Evolutionary conservation across 352 stramenopile genomes (phyloP).

Genomic region (Phytopythium cucurbitacearum): DNA sequence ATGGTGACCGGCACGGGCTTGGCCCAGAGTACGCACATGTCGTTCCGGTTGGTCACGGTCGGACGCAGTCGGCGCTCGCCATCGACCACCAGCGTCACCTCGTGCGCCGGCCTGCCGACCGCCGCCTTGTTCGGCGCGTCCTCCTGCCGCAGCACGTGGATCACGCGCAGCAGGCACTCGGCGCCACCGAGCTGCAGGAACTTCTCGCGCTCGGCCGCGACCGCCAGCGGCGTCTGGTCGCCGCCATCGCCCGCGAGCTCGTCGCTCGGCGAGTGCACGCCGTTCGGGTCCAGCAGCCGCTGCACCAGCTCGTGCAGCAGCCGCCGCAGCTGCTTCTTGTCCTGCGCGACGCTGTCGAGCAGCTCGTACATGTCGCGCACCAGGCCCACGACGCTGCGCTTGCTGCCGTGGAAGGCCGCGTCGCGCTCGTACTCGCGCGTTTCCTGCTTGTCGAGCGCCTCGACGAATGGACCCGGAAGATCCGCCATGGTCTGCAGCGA

Average conservation of each 20-base stretch:
- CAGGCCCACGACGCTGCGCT: conserved; percentile 42
- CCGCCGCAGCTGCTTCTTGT: conserved; percentile 52
- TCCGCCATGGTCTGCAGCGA: conserved; percentile 54
- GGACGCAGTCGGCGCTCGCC: conserved; percentile 19
- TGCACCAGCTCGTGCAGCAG: conserved; percentile 72
- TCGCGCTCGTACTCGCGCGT: conserved; percentile 38
- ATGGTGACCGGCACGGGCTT: conserved; percentile 28
- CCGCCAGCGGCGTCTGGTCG: conserved; percentile 26
- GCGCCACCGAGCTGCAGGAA: conserved; percentile 73
- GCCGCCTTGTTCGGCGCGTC: conserved; percentile 20
- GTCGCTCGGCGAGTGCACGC: conserved; percentile 30
- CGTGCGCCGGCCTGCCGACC: conserved; percentile 10
- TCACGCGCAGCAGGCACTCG: conserved; percentile 69
- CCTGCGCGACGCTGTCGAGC: conserved; percentile 33
- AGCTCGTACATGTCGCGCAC: conserved; percentile 71
- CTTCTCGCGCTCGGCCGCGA: conserved; percentile 48
- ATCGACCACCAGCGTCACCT: conserved; percentile 33
- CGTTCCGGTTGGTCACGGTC: conserved; percentile 29
- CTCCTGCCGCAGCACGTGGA: conserved; percentile 60
- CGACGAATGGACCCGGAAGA: conserved; percentile 40
- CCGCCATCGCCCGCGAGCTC: conserved; percentile 5
- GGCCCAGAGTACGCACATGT: conserved; percentile 59
- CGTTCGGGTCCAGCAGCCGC: conserved; percentile 61
- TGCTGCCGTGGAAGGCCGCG: conserved; percentile 38
- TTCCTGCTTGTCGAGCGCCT: conserved; percentile 40